Percentiles rank a stretch among this genome's conserved stretches.
phyloP scores from a whole-genome alignment of 2,329 filamentous ascomycete genomes.

The Fusarium sp. region DNA sequence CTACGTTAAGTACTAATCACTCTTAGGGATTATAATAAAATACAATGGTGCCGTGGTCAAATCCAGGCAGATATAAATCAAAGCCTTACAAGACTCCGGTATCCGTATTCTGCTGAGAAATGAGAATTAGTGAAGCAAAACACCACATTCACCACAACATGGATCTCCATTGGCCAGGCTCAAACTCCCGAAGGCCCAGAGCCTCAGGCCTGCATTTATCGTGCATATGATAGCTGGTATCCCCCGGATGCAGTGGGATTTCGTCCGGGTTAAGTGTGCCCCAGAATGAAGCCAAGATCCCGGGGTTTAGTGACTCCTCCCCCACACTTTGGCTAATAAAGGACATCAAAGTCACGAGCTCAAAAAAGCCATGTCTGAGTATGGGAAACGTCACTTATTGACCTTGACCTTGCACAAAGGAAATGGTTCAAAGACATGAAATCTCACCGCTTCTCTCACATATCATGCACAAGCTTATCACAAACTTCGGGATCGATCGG shows the following conservation, averaged over 20 bases:
- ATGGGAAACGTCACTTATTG: not conserved
- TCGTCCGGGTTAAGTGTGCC: constrained; percentile 15
- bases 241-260: constrained; percentile 32
- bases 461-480: constrained; percentile 1
- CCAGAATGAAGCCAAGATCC: constrained; percentile 16
- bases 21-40: not conserved
- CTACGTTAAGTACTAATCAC: no score
- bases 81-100: not conserved
- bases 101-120: constrained; percentile 32
- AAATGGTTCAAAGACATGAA: not conserved
- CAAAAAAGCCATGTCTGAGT: constrained; percentile 22
- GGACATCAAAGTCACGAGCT: constrained; percentile 15
- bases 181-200: constrained; percentile 26
- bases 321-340: constrained; percentile 31
- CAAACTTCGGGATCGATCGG: constrained; percentile 18
- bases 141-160: constrained; percentile 10
- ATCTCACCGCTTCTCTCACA: constrained; percentile 37
- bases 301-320: constrained; percentile 29
- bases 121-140: constrained; percentile 42
- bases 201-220: constrained; percentile 33
- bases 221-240: constrained; percentile 34
- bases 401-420: not conserved
- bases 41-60: not conserved
- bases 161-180: constrained; percentile 20
- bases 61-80: not conserved